phyloP scores from a whole-genome alignment of 2,329 filamentous ascomycete genomes.

The Phoma sp. region DNA sequence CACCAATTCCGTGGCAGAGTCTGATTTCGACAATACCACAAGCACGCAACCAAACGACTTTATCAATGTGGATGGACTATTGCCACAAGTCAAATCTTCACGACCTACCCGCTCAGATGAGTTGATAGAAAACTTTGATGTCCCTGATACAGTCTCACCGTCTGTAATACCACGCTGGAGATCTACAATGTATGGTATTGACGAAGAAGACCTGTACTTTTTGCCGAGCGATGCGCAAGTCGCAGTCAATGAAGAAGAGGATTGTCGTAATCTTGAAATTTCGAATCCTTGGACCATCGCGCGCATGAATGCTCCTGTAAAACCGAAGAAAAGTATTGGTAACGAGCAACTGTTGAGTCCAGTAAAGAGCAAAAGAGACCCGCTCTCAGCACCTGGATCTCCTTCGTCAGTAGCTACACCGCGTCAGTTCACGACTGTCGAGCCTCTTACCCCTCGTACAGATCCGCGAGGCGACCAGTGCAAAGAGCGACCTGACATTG shows the following conservation, averaged over 20 bases:
- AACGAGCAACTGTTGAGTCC: slow-evolving; percentile 35
- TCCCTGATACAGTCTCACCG: not conserved
- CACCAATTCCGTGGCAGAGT: slow-evolving; percentile 1
- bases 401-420: slow-evolving; percentile 7
- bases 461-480: slow-evolving; percentile 11
- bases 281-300: slow-evolving; percentile 59
- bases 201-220: slow-evolving; percentile 43
- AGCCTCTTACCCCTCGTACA: slow-evolving; percentile 28
- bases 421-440: not conserved
- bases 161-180: slow-evolving; percentile 32
- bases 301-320: slow-evolving; percentile 51
- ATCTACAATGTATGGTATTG: slow-evolving; percentile 49
- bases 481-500: slow-evolving; percentile 1
- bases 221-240: slow-evolving; percentile 22
- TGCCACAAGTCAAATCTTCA: not conserved
- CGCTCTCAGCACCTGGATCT: slow-evolving; percentile 5
- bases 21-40: not conserved
- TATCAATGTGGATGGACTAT: not conserved
- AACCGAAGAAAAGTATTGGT: slow-evolving; percentile 17
- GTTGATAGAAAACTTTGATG: not conserved
- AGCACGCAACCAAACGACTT: slow-evolving; percentile 5
- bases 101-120: not conserved
- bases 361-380: slow-evolving; percentile 23
- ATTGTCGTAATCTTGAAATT: slow-evolving; percentile 38
- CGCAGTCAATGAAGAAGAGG: slow-evolving; percentile 36